Evolutionary conservation across 176 grass and related monocot species (phyloP).

Genomic region (bread wheat (Triticum aestivum)): DNA sequence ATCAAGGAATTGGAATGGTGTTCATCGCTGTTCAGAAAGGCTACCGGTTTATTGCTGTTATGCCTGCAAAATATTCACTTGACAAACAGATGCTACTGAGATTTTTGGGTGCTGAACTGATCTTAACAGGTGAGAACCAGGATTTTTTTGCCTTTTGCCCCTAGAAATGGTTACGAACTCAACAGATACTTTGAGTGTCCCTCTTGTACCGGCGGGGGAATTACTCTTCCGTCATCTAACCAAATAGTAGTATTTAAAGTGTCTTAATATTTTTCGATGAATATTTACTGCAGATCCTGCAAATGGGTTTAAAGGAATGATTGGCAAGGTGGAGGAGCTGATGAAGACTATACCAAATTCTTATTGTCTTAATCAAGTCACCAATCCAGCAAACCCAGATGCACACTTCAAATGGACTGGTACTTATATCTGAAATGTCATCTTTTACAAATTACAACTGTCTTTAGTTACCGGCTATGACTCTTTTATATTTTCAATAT

Average conservation of each 20-base stretch:
- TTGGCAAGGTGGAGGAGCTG: conserved; percentile 55
- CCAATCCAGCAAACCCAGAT: conserved; percentile 63
- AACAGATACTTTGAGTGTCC: neutral
- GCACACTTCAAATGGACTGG: conserved; percentile 73
- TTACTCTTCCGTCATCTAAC: neutral
- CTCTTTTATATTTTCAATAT: neutral
- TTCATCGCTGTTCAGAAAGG: conserved; percentile 59
- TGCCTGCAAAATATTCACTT: conserved; percentile 71
- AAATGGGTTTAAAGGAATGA: conserved; percentile 48
- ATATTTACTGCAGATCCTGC: conserved; percentile 54
- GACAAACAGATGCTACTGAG: conserved; percentile 74
- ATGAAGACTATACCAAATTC: conserved; percentile 55
- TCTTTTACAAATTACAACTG: neutral
- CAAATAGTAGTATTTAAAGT: neutral
- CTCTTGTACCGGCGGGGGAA: neutral
- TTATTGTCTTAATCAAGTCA: conserved; percentile 62
- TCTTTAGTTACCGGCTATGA: neutral
- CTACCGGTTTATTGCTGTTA: conserved; percentile 62
- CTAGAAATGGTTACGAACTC: neutral
- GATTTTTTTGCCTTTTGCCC: neutral
- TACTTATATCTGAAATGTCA: conserved; percentile 20
- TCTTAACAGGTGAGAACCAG: conserved; percentile 50
- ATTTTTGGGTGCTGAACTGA: conserved; percentile 67
- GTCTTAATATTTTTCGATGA: neutral
- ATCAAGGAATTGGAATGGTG: conserved; percentile 61